phyloP scores from a whole-genome alignment of 1,284 basidiomycete genomes.

The Coniferiporia sulphurascens region DNA sequence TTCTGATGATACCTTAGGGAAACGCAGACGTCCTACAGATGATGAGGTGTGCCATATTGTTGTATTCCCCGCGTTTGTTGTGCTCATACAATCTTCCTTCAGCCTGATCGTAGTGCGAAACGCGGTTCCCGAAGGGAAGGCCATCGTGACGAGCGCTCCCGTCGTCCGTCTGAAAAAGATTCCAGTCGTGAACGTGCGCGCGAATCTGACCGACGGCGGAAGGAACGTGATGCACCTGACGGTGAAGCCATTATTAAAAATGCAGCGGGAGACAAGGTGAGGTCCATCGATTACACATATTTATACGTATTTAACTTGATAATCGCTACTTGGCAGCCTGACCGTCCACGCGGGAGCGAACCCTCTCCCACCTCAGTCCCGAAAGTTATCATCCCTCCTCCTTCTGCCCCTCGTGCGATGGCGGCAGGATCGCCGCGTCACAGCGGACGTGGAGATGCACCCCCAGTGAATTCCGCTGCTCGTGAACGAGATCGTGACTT shows the following conservation, averaged over 20 bases:
- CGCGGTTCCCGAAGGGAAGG: conserved; percentile 69
- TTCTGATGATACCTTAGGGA: conserved; percentile 56
- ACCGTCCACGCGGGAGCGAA: conserved; percentile 13
- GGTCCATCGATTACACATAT: not conserved
- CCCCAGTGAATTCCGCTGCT: conserved; percentile 35
- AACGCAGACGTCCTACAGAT: conserved; percentile 57
- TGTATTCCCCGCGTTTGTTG: conserved; percentile 4
- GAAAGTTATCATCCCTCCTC: conserved; percentile 29
- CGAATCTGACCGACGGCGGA: conserved; percentile 58
- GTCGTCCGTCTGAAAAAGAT: conserved; percentile 67
- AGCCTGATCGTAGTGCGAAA: conserved; percentile 69
- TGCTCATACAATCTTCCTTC: not conserved
- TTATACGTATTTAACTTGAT: not conserved
- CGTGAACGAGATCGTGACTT: conserved; percentile 34
- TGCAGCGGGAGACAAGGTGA: conserved; percentile 56
- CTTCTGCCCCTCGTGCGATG: conserved; percentile 72
- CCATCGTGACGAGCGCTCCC: conserved; percentile 65
- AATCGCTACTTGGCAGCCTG: conserved; percentile 5
- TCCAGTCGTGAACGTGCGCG: conserved; percentile 31
- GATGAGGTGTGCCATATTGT: conserved; percentile 55
- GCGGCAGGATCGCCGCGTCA: conserved; percentile 20
- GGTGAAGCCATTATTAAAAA: conserved; percentile 34
- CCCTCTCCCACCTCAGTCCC: conserved; percentile 1
- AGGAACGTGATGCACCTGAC: conserved; percentile 53
- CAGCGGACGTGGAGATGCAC: conserved; percentile 18